phyloP scores from a whole-genome alignment of 192 early-diverging fungal species.

The Cladochytrium replicatum region DNA sequence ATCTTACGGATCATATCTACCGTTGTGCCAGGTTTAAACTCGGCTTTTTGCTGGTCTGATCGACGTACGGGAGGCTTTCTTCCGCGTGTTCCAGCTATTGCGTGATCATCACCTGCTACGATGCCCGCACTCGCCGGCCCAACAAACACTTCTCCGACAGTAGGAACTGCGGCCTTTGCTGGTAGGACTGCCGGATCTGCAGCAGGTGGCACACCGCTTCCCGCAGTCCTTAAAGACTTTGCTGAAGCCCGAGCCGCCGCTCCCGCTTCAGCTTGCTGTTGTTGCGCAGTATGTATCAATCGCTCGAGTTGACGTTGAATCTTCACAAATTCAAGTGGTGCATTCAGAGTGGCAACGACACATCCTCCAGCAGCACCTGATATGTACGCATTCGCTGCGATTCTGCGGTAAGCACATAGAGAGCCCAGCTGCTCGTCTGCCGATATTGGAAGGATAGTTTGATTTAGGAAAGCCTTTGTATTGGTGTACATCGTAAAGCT shows the following conservation, averaged over 20 bases:
- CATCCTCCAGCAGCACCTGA: conserved; percentile 29
- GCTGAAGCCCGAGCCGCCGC: conserved; percentile 7
- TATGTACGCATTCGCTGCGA: conserved; percentile 10
- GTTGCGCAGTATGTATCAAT: background rate
- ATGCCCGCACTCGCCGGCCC: no score
- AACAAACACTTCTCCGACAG: background rate
- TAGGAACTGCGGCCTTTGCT: conserved; percentile 2
- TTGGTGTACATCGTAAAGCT: conserved; percentile 84
- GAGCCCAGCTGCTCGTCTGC: background rate
- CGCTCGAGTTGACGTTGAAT: conserved; percentile 24
- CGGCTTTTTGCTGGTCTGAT: no score
- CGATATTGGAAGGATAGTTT: conserved; percentile 7
- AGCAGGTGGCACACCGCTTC: conserved; percentile 22
- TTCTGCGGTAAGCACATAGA: background rate
- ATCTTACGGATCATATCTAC: no score
- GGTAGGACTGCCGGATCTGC: conserved; percentile 28
- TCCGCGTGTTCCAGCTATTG: no score
- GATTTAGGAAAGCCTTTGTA: conserved; percentile 44
- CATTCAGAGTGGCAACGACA: conserved; percentile 32
- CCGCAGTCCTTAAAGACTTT: conserved; percentile 6
- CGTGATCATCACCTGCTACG: no score
- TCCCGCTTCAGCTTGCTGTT: conserved; percentile 11
- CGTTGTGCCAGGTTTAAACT: no score
- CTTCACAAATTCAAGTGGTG: conserved; percentile 42
- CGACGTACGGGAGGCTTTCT: no score